Evolutionary conservation across 768 basidiomycete species (phyloP).

Genomic region (Kwoniella sp.): DNA sequence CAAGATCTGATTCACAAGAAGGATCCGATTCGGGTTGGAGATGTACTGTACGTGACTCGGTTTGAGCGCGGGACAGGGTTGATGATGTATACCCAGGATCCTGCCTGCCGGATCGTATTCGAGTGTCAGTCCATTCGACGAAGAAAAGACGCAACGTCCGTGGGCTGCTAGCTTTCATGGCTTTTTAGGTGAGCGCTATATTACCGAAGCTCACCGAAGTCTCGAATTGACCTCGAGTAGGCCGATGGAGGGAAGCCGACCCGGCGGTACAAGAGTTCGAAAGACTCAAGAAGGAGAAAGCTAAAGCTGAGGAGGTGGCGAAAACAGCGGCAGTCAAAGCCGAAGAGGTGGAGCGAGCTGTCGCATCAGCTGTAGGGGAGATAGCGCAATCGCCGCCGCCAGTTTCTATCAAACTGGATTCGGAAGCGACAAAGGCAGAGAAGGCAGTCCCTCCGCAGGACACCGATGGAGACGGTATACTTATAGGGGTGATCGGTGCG

Average conservation of each 20-base stretch:
- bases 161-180: constrained; percentile 40
- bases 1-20: constrained; percentile 30
- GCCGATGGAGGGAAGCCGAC: constrained; percentile 35
- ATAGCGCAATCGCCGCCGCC: no score
- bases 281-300: constrained; percentile 27
- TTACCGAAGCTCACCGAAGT: background rate
- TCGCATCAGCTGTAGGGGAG: background rate
- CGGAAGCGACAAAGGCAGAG: background rate
- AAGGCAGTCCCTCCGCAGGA: background rate
- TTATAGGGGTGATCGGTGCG: constrained; percentile 1
- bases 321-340: constrained; percentile 8
- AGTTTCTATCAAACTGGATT: no score
- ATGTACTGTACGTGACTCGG: constrained; percentile 32
- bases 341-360: constrained; percentile 1
- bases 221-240: constrained; percentile 1
- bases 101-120: constrained; percentile 38
- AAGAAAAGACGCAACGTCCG: constrained; percentile 29
- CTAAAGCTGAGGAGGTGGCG: constrained; percentile 21
- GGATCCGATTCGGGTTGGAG: constrained; percentile 28
- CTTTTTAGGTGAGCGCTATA: constrained; percentile 20
- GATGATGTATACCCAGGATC: constrained; percentile 13
- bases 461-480: background rate
- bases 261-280: constrained; percentile 31
- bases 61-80: background rate
- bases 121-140: constrained; percentile 28